A percentile compares a stretch with the other conserved stretches of the same genome.
Evolutionary conservation across 495 filamentous ascomycete genomes (phyloP).

Genomic region (Podospora fimiseda): DNA sequence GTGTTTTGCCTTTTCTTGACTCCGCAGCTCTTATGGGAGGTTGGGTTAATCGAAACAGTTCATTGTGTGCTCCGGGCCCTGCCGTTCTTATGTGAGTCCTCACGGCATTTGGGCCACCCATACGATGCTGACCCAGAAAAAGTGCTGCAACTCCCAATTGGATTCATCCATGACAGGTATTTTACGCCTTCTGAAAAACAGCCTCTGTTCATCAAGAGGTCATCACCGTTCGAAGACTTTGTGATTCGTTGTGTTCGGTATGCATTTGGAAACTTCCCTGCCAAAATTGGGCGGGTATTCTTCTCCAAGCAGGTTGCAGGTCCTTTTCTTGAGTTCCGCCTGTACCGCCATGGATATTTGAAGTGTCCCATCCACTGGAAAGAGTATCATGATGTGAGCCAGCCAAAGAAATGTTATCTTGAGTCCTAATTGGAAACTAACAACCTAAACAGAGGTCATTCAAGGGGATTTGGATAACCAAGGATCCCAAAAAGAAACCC

Average conservation of each 20-base stretch:
- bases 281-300: constrained; percentile 63
- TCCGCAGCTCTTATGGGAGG: constrained; percentile 58
- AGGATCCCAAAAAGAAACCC: constrained; percentile 45
- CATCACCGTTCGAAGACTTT: constrained; percentile 64
- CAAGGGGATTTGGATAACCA: constrained; percentile 56
- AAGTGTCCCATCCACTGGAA: constrained; percentile 55
- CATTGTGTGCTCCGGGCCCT: constrained; percentile 52
- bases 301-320: constrained; percentile 64
- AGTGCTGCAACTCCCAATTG: constrained; percentile 53
- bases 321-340: constrained; percentile 66
- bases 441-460: constrained; percentile 23
- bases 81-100: constrained; percentile 59
- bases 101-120: background rate
- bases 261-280: constrained; percentile 63
- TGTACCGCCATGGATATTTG: constrained; percentile 62
- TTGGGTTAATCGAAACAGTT: constrained; percentile 49
- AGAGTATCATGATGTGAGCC: constrained; percentile 47
- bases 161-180: constrained; percentile 53
- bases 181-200: constrained; percentile 37
- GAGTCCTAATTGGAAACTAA: constrained; percentile 21
- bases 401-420: background rate
- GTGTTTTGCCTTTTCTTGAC: constrained; percentile 59
- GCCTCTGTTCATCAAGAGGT: constrained; percentile 57
- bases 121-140: constrained; percentile 12
- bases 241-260: constrained; percentile 69